These are phyloP conservation scores for Rhododendron vialii DNA, from an alignment of 148 eudicot species.

Conservation along the genomic window DNA sequence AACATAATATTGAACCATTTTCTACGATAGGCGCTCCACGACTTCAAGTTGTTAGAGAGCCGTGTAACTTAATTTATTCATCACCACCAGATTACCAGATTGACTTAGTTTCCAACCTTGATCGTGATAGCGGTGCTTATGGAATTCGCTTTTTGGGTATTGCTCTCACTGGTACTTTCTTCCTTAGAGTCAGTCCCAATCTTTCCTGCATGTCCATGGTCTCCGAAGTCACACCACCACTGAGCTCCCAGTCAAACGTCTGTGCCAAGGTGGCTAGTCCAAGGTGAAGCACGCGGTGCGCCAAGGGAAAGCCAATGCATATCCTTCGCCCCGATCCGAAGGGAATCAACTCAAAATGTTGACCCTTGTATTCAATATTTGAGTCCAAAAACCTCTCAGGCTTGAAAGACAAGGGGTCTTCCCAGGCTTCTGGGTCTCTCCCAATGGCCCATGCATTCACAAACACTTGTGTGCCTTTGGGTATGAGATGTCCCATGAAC, in stretches of 20 bases:
- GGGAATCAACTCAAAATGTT: constrained; percentile 38
- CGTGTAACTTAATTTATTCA: neutral
- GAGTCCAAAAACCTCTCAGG: constrained; percentile 37
- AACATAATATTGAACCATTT: neutral
- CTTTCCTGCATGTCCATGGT: constrained; percentile 11
- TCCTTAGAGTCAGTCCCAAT: neutral
- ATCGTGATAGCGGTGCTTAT: neutral
- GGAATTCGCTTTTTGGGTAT: constrained; percentile 7
- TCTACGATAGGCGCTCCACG: neutral
- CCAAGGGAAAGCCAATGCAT: constrained; percentile 28
- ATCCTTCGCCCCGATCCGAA: constrained; percentile 41
- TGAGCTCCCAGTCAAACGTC: constrained; percentile 11
- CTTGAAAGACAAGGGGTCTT: constrained; percentile 28
- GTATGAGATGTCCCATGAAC: constrained; percentile 4
- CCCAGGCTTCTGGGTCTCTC: constrained; percentile 31
- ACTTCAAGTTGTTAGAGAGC: neutral
- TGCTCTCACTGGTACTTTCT: constrained; percentile 7
- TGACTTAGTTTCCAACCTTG: neutral
- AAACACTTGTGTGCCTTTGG: constrained; percentile 8
- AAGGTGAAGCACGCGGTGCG: constrained; percentile 28
- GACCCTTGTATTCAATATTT: constrained; percentile 31
- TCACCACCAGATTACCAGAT: neutral
- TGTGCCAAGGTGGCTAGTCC: constrained; percentile 11
- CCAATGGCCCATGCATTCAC: constrained; percentile 9
- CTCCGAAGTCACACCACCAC: neutral